Evolutionary conservation across 2,329 filamentous ascomycete genomes (phyloP).

Genomic region (Arthroderma sp.): DNA sequence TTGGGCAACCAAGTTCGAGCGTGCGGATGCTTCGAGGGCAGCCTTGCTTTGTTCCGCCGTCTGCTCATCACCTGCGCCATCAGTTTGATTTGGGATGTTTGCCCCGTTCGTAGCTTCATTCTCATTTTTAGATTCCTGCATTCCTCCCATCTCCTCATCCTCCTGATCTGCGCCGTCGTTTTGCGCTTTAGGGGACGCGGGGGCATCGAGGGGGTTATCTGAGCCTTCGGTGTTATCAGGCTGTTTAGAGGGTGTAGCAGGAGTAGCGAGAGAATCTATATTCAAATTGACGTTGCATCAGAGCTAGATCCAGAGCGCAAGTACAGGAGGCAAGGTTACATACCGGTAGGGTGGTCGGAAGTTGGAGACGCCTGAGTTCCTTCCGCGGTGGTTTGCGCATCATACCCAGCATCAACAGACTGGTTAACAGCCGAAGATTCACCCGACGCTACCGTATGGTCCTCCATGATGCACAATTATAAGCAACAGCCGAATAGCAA

Average conservation of each 20-base stretch:
- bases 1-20: conserved; percentile 83
- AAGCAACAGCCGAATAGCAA: too few relatives aligned
- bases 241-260: too few relatives aligned
- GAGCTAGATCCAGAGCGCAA: background rate
- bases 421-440: conserved; percentile 6
- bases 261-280: conserved; percentile 14
- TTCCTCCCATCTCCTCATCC: conserved; percentile 72
- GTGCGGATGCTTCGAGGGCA: conserved; percentile 68
- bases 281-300: conserved; percentile 6
- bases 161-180: conserved; percentile 45
- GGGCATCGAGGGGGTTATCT: conserved; percentile 58
- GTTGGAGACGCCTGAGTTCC: conserved; percentile 11
- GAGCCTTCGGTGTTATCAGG: conserved; percentile 17
- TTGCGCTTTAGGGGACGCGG: conserved; percentile 50
- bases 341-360: conserved; percentile 20
- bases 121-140: conserved; percentile 31
- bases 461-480: too few relatives aligned
- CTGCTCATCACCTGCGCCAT: conserved; percentile 40
- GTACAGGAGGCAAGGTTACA: conserved; percentile 9
- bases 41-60: conserved; percentile 57
- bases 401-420: conserved; percentile 15
- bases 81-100: conserved; percentile 25
- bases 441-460: too few relatives aligned
- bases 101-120: conserved; percentile 26
- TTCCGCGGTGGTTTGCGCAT: conserved; percentile 15